Base-by-base conservation (phyloP, 2,329 filamentous ascomycete species). In the Ilyonectria sp. region DNA sequence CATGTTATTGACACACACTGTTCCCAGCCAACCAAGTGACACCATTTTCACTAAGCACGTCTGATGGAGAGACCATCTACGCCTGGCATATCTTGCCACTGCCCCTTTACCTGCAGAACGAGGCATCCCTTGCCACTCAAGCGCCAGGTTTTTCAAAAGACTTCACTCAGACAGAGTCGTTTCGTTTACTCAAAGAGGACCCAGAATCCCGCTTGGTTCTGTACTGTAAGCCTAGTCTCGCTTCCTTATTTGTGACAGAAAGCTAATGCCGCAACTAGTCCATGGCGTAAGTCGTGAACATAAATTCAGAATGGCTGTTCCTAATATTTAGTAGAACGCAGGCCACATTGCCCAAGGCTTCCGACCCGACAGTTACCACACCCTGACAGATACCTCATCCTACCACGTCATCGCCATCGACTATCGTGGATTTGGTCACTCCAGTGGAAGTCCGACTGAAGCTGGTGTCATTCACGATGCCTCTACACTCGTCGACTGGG, bases 1-100 rank as follows among this genome's bases (percentile, higher is more conserved):
- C 35, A 15, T 9, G 23, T 63, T 10, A 55, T 67, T 74, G 19
- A 70, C 59, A 52, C 6, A 33, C n/a, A 21, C 10, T 52, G 26
- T 15, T 19, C 49, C 2, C 73, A 95, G 93, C 90, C 77, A 94
- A 94, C 73, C 95, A 98, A 82, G 92, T 97, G 3, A 94, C 94
- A 6, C 93, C 95, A 0, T 98, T 98, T 79, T 90, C 89, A 54
- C 82, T 98, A 43, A 83, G 82, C 4, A 96, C 94, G 0, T 84
- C 89, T 1, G 95, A 98, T 78, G 89, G 90, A 44, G 91, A 95
- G 79, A 89, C 85, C 2, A 83, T 98, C 19, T 97, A 96, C 77
- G 93, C 93, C 29, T 98, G 95, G 95, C 95, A 98, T 77, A 87
- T 98, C 61, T 83, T 98, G 55, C 95, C 95, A 0, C 81, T 97